Base-by-base conservation (phyloP, 768 basidiomycete species). In the Tulasnella sp. region DNA sequence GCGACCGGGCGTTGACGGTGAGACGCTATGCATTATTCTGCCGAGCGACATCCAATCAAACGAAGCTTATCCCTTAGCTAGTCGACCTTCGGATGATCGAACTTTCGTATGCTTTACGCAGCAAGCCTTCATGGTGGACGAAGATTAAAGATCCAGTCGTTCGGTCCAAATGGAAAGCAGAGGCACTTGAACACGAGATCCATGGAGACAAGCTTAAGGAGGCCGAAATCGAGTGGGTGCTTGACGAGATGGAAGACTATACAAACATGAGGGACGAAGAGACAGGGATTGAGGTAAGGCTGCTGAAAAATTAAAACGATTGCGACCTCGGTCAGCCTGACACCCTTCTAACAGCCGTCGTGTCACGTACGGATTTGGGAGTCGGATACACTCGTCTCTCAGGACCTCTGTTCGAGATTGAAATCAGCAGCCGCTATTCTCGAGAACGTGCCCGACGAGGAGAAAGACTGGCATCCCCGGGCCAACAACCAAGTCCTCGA, bases 61-160 rank as follows among this genome's bases (percentile, higher is more conserved):
- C 3, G 7, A 51, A 1, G 48, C 1, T 51, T 73, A 5, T 73
- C 18, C 23, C 48, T 26, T 51, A 74, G 73, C 32, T 74, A n/a
- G 73, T 51, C 42, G 73, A 74, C 13, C 73, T 48, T 10, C 40
- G 73, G 37, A 74, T 74, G 73, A 26, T n/a, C 20, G 73, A 55
- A n/a, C 40, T 78, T 7, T 78, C 77, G 29, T 78, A 71, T 51
- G 77, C 77, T n/a, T 46, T 78, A 15, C 69, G 77, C 23, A 10
- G 29, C 23, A 78, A 78, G 46, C 69, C 77, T 35, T 35, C 35
- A 35, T 35, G 35, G 35, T 35, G 35, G 35, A 35, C 35, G 35
- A 35, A 35, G 35, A 35, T 35, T 35, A 35, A 35, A 35, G 35
- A 35, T 35, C 35, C 35, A 5, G 35, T 35, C 35, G 5, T 35